phyloP scores from a whole-genome alignment of 2,329 filamentous ascomycete species.

The Claviceps sp. region DNA sequence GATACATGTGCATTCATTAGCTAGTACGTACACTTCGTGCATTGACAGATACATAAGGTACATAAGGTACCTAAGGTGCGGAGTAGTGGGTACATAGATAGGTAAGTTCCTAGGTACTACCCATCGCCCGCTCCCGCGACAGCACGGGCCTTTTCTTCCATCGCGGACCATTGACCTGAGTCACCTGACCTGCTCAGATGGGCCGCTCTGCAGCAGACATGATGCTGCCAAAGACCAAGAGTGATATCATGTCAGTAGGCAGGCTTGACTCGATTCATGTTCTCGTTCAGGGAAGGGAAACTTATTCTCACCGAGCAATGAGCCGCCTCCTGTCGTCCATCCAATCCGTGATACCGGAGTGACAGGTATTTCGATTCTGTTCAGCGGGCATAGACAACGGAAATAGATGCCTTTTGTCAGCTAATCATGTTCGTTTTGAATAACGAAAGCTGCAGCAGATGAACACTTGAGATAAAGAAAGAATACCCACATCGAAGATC shows the following conservation, averaged over 20 bases:
- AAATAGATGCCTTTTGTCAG: too few relatives aligned
- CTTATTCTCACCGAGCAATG: background rate
- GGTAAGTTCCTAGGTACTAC: too few relatives aligned
- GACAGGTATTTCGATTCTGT: background rate
- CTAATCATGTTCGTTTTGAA: background rate
- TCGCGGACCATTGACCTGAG: background rate
- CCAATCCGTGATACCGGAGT: background rate
- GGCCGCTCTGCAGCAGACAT: background rate
- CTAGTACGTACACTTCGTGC: too few relatives aligned
- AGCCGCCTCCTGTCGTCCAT: background rate
- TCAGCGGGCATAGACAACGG: too few relatives aligned
- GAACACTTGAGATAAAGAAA: background rate
- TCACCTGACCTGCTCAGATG: background rate
- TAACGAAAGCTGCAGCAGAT: background rate
- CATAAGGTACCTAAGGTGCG: too few relatives aligned
- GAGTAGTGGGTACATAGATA: too few relatives aligned
- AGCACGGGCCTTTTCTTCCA: background rate
- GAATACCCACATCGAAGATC: conserved; percentile 25
- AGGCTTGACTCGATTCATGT: background rate
- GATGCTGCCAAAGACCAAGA: background rate
- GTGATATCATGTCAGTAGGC: background rate
- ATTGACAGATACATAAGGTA: too few relatives aligned
- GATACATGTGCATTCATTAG: too few relatives aligned
- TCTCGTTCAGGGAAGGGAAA: background rate
- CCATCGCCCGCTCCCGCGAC: too few relatives aligned